These are phyloP conservation scores for Wickerhamomyces pijperi DNA, from an alignment of 805 yeast species.

Conservation along the genomic window DNA sequence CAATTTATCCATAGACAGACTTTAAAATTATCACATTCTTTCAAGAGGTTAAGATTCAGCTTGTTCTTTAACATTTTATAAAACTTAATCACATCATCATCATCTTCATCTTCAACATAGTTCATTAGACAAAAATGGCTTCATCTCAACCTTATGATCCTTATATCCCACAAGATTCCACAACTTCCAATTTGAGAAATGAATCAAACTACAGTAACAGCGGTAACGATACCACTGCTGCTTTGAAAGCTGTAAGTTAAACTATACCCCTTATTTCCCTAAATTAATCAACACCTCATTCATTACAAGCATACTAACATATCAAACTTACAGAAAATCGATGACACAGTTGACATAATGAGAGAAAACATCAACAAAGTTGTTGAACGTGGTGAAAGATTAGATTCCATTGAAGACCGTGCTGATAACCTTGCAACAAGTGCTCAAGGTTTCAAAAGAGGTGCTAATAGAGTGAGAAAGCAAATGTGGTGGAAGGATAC, in stretches of 20 bases:
- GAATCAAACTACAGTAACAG: conserved; percentile 10
- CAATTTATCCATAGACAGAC: too few relatives aligned
- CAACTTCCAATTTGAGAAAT: conserved; percentile 10
- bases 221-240: conserved; percentile 51
- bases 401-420: conserved; percentile 84
- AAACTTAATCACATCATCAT: too few relatives aligned
- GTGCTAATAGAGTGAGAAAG: conserved; percentile 94
- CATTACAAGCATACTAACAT: conserved; percentile 17
- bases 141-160: conserved; percentile 82
- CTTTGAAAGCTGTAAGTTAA: conserved; percentile 69
- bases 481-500: conserved; percentile 99
- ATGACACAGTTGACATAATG: conserved; percentile 96
- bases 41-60: too few relatives aligned
- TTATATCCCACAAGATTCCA: conserved; percentile 62
- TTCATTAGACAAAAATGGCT: conserved; percentile 48
- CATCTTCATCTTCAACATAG: too few relatives aligned
- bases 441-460: conserved; percentile 91
- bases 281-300: too few relatives aligned
- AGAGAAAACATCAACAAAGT: conserved; percentile 93
- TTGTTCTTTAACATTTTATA: too few relatives aligned
- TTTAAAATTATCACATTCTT: too few relatives aligned
- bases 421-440: conserved; percentile 86
- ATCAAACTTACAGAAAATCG: conserved; percentile 48
- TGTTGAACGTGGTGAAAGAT: conserved; percentile 85
- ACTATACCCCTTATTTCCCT: too few relatives aligned